Percentiles rank a stretch among this genome's conserved stretches.
Conservation (phyloP, 164 flowering plant genomes). For the Platanus orientalis region DNA sequence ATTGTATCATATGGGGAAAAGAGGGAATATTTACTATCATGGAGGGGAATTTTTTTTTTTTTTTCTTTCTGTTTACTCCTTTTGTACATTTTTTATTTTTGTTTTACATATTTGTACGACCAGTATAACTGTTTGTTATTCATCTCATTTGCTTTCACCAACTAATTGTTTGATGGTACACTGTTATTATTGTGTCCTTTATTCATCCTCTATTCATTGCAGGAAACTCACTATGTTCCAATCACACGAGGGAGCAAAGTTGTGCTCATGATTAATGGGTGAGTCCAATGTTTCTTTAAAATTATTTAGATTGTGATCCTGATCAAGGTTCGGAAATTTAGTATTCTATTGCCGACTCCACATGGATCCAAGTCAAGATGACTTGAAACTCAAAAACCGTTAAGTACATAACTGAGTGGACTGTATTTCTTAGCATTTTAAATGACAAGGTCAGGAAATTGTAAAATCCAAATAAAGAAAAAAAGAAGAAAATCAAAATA, state of each 20-base stretch:
- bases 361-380: not conserved
- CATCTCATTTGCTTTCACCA: not conserved
- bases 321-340: not conserved
- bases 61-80: too few species aligned
- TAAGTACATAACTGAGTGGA: not conserved
- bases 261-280: conserved; percentile 92
- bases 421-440: not conserved
- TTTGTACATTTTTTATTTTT: too few species aligned
- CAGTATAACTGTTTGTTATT: not conserved
- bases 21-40: too few species aligned
- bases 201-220: conserved; percentile 16
- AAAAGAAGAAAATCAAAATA: not conserved
- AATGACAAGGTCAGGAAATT: not conserved
- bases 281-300: conserved; percentile 18
- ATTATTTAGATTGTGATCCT: not conserved
- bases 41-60: too few species aligned
- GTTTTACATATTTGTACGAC: too few species aligned
- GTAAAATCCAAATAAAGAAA: not conserved
- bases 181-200: not conserved
- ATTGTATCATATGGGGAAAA: not conserved
- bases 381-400: not conserved
- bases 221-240: conserved; percentile 90
- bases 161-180: not conserved
- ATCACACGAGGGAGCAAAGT: conserved; percentile 83
- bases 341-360: not conserved